These are phyloP conservation scores for Xylaria sp. DNA, from an alignment of 2,329 filamentous ascomycete species.

Conservation along the genomic window DNA sequence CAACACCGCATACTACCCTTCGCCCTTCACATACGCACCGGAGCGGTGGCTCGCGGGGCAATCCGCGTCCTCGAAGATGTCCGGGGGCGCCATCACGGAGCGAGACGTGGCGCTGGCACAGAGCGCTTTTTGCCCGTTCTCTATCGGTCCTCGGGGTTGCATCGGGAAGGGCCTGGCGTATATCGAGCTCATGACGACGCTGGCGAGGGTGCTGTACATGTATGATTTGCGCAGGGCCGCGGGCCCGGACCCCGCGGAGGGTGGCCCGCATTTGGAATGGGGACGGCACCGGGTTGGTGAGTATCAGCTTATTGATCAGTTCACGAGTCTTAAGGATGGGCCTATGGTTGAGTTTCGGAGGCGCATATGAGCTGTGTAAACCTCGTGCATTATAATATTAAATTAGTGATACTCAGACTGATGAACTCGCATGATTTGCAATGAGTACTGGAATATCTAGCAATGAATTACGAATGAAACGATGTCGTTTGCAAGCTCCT, in stretches of 20 bases:
- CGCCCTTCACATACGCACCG: slow-evolving; percentile 63
- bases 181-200: slow-evolving; percentile 67
- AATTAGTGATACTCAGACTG: slow-evolving; percentile 6
- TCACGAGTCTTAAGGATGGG: slow-evolving; percentile 75
- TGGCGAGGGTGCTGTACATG: slow-evolving; percentile 65
- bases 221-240: slow-evolving; percentile 65
- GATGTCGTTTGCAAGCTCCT: background rate
- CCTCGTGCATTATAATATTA: background rate
- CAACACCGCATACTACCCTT: slow-evolving; percentile 65
- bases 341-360: slow-evolving; percentile 68
- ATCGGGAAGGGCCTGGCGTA: slow-evolving; percentile 75
- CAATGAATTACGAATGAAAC: background rate
- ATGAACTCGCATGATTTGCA: background rate
- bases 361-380: slow-evolving; percentile 22
- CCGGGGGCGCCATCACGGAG: slow-evolving; percentile 49
- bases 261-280: slow-evolving; percentile 53
- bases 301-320: slow-evolving; percentile 74
- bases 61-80: slow-evolving; percentile 43
- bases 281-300: slow-evolving; percentile 63
- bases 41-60: slow-evolving; percentile 67
- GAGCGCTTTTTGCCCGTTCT: slow-evolving; percentile 76
- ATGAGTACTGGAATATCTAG: background rate
- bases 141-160: slow-evolving; percentile 71
- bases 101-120: slow-evolving; percentile 62
- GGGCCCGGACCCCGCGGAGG: slow-evolving; percentile 59